Evolutionary conservation across 306 rosid species (phyloP), one percentile per base, ranked within the genome.

Genomic region (Prunus padus): DNA sequence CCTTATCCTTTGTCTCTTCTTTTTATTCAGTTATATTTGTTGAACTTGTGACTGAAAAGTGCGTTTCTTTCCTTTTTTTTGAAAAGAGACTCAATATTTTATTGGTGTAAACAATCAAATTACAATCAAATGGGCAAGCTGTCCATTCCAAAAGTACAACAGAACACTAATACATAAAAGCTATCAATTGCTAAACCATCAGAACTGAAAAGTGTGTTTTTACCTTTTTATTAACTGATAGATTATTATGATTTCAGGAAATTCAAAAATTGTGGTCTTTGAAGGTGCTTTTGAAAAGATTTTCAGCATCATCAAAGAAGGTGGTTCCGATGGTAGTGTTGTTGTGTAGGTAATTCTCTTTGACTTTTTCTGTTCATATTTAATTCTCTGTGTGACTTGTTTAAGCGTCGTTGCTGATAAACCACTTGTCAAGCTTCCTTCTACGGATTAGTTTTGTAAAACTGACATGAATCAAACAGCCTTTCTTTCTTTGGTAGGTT

Each of bases 211-310:
- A 14, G 47, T 65, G 11, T 20, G 26, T 52, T 76, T 42, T 30
- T 54, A 12, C 28, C 62, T 60, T 42, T 7, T 22, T 62, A n/a
- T 69, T 75, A 50, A 80, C 64, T 51, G 78, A 76, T 70, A 25
- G 37, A 49, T 86, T 70, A 11, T 82, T 73, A 73, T 78, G 75
- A 78, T 75, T 84, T 79, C 85, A 93, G 98, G 98, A 93, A 86
- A 93, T 93, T 83, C 98, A 93, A 91, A 93, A 82, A 93, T 93
- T 80, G 84, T 93, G 65, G 98, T 93, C 77, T 91, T 93, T 74
- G 98, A 93, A 93, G 98, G 98, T 77, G 98, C 93, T 44, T 93
- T 88, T 77, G 98, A 93, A 77, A 93, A 91, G 86, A 87, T 93
- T 65, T 93, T 93, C 89, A 91, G 97, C 81, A 93, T 91, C 79